A percentile compares a stretch with the other conserved stretches of the same genome.
Evolutionary conservation across 2,329 filamentous ascomycete species (phyloP).

Genomic region (Aspergillus intermedius): DNA sequence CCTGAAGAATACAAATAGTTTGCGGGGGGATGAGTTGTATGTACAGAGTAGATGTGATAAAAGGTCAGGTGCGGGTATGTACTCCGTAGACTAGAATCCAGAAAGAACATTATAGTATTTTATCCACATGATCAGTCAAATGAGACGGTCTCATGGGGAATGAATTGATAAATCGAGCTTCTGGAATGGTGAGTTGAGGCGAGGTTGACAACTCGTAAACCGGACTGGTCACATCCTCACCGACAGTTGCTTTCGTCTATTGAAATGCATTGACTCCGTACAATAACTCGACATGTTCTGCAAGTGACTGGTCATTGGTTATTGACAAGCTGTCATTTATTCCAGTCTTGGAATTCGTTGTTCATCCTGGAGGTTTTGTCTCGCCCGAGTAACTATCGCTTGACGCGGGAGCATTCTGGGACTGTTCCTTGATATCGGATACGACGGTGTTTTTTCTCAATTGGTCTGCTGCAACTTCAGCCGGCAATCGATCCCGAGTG

Average conservation of each 20-base stretch:
- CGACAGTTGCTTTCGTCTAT: constrained; percentile 4
- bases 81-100: too few relatives aligned
- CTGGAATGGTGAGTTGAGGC: too few relatives aligned
- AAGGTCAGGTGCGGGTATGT: too few relatives aligned
- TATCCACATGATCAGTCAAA: too few relatives aligned
- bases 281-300: background rate
- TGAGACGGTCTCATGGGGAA: too few relatives aligned
- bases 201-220: background rate
- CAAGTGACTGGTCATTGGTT: background rate
- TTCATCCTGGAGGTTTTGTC: background rate
- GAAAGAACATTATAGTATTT: too few relatives aligned
- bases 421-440: background rate
- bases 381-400: background rate
- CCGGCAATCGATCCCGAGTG: background rate
- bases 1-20: too few relatives aligned
- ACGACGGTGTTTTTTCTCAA: background rate
- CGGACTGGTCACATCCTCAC: constrained; percentile 6
- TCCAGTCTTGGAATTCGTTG: background rate
- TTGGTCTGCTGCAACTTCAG: background rate
- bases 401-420: background rate
- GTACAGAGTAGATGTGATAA: too few relatives aligned
- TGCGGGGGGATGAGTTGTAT: too few relatives aligned
- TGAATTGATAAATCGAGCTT: too few relatives aligned
- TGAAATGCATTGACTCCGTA: background rate
- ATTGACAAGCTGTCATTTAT: too few relatives aligned